Percentiles rank a stretch among this genome's conserved stretches.
Evolutionary conservation across 139 green algal genomes (phyloP).

Genomic region (Volvox reticuliferus): DNA sequence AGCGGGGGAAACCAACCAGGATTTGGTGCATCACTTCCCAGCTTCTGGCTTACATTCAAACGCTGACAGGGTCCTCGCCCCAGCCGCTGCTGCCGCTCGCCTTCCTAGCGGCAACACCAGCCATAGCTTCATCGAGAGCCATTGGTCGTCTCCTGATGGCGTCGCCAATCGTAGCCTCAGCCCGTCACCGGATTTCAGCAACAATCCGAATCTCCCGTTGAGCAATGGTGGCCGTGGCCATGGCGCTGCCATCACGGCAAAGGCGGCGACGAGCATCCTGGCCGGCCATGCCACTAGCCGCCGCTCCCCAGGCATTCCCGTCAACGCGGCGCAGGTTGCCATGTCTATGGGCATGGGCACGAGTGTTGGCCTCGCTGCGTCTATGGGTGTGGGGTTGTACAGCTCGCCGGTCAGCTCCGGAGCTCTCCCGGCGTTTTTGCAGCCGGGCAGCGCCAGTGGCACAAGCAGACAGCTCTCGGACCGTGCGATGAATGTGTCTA

Average conservation of each 20-base stretch:
- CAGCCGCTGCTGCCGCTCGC: neutral
- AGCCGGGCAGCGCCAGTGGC: neutral
- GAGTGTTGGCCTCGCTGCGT: neutral
- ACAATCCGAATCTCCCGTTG: no score
- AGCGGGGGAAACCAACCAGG: no score
- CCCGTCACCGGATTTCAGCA: neutral
- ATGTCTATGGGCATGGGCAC: neutral
- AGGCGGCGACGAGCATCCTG: neutral
- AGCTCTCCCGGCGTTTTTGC: neutral
- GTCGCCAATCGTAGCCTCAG: neutral
- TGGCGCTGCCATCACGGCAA: neutral
- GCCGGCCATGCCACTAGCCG: neutral
- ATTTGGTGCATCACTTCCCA: no score
- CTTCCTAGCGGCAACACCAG: neutral
- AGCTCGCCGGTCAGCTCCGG: conserved; percentile 11
- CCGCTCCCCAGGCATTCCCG: neutral
- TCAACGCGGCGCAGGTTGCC: neutral
- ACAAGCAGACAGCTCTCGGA: neutral
- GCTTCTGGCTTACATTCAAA: no score
- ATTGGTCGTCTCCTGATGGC: neutral
- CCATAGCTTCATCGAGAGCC: neutral
- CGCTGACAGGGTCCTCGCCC: neutral
- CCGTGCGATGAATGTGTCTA: neutral
- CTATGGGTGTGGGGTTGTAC: neutral
- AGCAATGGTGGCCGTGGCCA: neutral